Conservation (phyloP, 345 rosid genomes). For the Hypericum perforatum region DNA sequence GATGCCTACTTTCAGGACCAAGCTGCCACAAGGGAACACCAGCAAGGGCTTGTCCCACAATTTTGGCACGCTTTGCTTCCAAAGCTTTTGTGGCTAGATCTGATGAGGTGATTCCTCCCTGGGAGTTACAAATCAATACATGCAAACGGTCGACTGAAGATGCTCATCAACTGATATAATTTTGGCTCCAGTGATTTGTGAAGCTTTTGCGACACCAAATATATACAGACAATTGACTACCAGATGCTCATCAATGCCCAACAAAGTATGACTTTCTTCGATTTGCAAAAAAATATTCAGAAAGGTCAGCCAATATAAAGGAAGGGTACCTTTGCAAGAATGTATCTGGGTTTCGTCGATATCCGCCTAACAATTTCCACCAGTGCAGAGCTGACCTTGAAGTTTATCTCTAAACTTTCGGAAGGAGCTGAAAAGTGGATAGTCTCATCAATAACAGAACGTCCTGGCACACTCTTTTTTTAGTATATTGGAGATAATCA, state of each 20-base stretch:
- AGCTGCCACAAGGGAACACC: slow-evolving; percentile 97
- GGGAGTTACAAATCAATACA: slow-evolving; percentile 8
- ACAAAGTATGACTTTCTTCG: no score
- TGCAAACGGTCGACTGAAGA: background rate
- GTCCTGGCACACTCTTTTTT: background rate
- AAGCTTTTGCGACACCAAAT: no score
- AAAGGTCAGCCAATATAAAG: slow-evolving; percentile 3
- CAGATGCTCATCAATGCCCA: no score
- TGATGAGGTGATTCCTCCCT: slow-evolving; percentile 98
- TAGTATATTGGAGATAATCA: slow-evolving; percentile 2
- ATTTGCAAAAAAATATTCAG: slow-evolving; percentile 1
- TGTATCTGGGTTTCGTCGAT: slow-evolving; percentile 78
- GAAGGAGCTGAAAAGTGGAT: slow-evolving; percentile 47
- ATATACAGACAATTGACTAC: background rate
- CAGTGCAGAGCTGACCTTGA: slow-evolving; percentile 91
- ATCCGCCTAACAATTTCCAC: slow-evolving; percentile 81
- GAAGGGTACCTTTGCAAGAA: slow-evolving; percentile 77
- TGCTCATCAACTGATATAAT: no score
- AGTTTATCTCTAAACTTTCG: slow-evolving; percentile 90
- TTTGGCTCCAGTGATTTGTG: no score
- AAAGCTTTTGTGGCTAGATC: slow-evolving; percentile 97
- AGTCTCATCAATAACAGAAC: slow-evolving; percentile 4
- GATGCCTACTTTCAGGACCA: slow-evolving; percentile 96
- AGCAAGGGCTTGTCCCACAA: slow-evolving; percentile 88
- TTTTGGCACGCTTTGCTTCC: slow-evolving; percentile 74